Base-by-base conservation (phyloP, 2,329 filamentous ascomycete genomes). In the Pyrenophora teres region DNA sequence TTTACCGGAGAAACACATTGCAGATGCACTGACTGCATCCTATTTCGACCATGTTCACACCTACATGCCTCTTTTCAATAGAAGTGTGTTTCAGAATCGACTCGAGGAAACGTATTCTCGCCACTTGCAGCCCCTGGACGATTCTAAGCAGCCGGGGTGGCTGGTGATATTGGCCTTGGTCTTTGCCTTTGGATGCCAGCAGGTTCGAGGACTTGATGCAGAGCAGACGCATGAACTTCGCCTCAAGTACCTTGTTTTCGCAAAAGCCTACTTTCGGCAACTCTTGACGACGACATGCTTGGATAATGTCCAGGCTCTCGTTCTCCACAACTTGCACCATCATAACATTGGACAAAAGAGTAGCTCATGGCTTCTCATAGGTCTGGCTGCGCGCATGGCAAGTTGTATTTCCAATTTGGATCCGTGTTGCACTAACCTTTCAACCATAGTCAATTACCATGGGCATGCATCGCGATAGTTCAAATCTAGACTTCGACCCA, bases 401-500 rank as follows among this genome's bases (percentile, higher is more conserved):
- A 21, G 58, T 61, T 21, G 2, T 18, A 7, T 9, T 8, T 9
- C 6, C 6, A n/a, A 16, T 8, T n/a, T 33, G 9, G 2, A 38
- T 6, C 3, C 10, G 15, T 30, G 12, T 4, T 21, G 23, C 12
- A 15, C 13, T 36, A 30, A 35, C 40, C 19, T 45, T 33, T 42
- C n/a, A 39, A 30, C n/a, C 3, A 9, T 32, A 68, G 65, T 74
- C 76, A 2, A 74, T 77, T 46, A 75, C 74, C 12, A 67, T 78
- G 45, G 76, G 76, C 3, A 75, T 78, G 73, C 76, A 78, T 53
- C 70, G 75, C 27, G 75, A 77, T 54, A 71, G 67, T 23, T 67
- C 71, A 0, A 73, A 71, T n/a, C 62, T 65, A 30, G 67, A 73
- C 1, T 75, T 77, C 45, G 69, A 75, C n/a, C 54, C 61, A 2